Conservation (phyloP, 371 early-diverging fungal genomes). For the Nosema muscidifuracis region DNA sequence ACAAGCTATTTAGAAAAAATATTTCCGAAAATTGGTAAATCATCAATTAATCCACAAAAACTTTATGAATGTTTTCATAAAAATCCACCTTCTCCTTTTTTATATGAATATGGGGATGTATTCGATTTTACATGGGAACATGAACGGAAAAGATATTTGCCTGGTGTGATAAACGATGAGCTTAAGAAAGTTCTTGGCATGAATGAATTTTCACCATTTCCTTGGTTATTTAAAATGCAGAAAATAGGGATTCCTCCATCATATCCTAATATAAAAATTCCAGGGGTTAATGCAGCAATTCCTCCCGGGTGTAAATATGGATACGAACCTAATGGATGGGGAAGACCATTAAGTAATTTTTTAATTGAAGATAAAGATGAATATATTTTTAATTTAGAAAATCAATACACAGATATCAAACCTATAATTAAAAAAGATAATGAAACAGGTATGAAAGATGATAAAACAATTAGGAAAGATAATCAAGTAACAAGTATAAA, state of each 20-base stretch:
- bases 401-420: slow-evolving; percentile 11
- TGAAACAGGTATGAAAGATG: background rate
- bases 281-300: slow-evolving; percentile 90
- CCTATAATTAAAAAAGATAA: background rate
- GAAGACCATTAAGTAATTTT: slow-evolving; percentile 5
- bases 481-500: background rate
- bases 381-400: slow-evolving; percentile 30
- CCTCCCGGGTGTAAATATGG: slow-evolving; percentile 69
- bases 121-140: slow-evolving; percentile 66
- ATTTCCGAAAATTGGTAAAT: slow-evolving; percentile 84
- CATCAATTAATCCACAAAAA: slow-evolving; percentile 85
- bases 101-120: slow-evolving; percentile 62
- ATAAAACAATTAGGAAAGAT: background rate
- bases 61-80: slow-evolving; percentile 87
- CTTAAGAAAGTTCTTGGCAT: slow-evolving; percentile 77
- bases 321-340: slow-evolving; percentile 40
- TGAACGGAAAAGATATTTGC: slow-evolving; percentile 73
- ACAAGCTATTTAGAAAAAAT: slow-evolving; percentile 75
- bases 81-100: slow-evolving; percentile 81
- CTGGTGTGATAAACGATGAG: slow-evolving; percentile 73
- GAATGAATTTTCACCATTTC: slow-evolving; percentile 80
- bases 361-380: background rate
- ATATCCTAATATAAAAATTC: slow-evolving; percentile 80
- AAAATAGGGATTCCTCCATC: slow-evolving; percentile 88
- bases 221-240: slow-evolving; percentile 95